Conservation (phyloP, 192 early-diverging fungal species). For the Dissophora ornata region DNA sequence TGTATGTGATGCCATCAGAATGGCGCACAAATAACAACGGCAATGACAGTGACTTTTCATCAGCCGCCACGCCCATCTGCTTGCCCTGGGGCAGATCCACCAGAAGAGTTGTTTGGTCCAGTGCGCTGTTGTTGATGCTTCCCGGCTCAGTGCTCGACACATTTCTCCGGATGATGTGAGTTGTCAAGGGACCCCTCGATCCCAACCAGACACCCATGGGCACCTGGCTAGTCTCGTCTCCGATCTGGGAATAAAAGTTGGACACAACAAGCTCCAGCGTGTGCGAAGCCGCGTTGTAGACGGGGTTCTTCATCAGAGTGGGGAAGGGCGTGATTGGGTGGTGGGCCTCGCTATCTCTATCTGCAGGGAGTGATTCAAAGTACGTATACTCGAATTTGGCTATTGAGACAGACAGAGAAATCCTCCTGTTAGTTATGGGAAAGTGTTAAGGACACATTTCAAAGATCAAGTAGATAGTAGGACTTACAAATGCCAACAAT, state of each 20-base stretch:
- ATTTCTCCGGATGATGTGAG: conserved; percentile 38
- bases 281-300: conserved; percentile 57
- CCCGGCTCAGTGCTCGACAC: neutral
- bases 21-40: conserved; percentile 43
- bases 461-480: neutral
- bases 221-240: conserved; percentile 19
- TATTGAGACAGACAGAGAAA: conserved; percentile 9
- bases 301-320: conserved; percentile 44
- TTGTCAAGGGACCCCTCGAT: conserved; percentile 56
- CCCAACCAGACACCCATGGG: conserved; percentile 64
- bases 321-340: conserved; percentile 53
- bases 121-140: too few relatives aligned
- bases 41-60: conserved; percentile 24
- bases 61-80: conserved; percentile 20
- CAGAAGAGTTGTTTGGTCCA: conserved; percentile 38
- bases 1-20: conserved; percentile 43
- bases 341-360: conserved; percentile 17
- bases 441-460: neutral
- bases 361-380: conserved; percentile 54
- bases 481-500: conserved; percentile 81
- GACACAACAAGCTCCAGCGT: conserved; percentile 53
- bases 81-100: conserved; percentile 35
- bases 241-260: conserved; percentile 53
- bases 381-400: conserved; percentile 59
- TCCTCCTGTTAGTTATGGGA: neutral